Base-by-base conservation (phyloP, 2,329 filamentous ascomycete genomes). In the Phialemoniopsis sp. region DNA sequence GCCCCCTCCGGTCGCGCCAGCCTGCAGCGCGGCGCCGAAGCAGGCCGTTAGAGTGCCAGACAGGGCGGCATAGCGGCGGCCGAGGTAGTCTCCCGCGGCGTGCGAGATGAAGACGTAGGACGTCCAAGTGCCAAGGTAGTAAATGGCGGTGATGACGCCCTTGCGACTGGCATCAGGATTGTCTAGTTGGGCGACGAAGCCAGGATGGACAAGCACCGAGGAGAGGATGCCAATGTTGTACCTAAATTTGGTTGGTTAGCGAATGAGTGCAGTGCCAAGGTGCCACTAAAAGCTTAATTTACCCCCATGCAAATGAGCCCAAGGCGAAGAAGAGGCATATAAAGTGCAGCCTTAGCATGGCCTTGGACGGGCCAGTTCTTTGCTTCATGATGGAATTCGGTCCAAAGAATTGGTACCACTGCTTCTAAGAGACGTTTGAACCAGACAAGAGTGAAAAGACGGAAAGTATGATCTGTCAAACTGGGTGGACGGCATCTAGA, bases 151-250 rank as follows among this genome's bases (percentile, higher is more conserved):
- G 49, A 80, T 69, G 30, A 73, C 54, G 8, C 76, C 76, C 37
- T 62, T 75, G 36, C 63, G 61, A 6, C 64, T 56, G 3, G 73
- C 64, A 2, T 57, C 60, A 6, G 67, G 72, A 18, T 67, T 49
- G 36, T 66, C 55, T 10, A 78, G 63, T 7, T 68, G 59, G 14
- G 62, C 54, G n/a, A 59, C 57, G 58, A 76, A 80, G 14, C 76
- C 76, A 0, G 69, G 68, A 48, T 78, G 70, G 5, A 77, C 72
- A 38, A 78, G 72, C 29, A 80, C 63, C 1, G 73, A 74, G 2
- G 73, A 72, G 14, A 79, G 61, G 32, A 80, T 65, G 38, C 76
- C 76, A 47, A 80, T 69, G 50, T 78, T 77, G 54, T 80, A 79
- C 13, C 70, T 73, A 8, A 14, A n/a, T 32, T 26, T 30, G 26